Percentiles rank a stretch among this genome's conserved stretches.
Conservation (phyloP, 768 basidiomycete species). For the Dictyophora rubrovolvata region DNA sequence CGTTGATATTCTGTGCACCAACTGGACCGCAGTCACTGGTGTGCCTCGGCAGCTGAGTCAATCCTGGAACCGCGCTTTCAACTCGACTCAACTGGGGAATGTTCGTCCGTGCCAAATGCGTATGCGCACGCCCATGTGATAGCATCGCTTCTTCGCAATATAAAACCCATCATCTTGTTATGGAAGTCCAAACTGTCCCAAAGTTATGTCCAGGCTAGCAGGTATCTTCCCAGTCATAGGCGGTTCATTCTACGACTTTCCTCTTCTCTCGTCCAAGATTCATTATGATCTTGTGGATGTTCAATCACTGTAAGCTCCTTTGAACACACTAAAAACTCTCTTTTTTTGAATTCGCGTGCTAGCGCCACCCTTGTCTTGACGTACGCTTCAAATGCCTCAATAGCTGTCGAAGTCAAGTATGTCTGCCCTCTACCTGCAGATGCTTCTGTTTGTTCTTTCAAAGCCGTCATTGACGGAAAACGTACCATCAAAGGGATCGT, state of each 20-base stretch:
- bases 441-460: slow-evolving; percentile 45
- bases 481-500: slow-evolving; percentile 33
- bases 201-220: not conserved
- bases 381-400: slow-evolving; percentile 7
- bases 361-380: slow-evolving; percentile 7
- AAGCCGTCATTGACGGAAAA: slow-evolving; percentile 35
- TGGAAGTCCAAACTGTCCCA: not conserved
- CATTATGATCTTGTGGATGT: slow-evolving; percentile 5
- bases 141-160: not conserved
- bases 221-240: not conserved
- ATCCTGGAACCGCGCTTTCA: too few species aligned
- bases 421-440: slow-evolving; percentile 48
- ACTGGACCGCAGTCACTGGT: too few species aligned
- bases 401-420: slow-evolving; percentile 26
- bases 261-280: not conserved
- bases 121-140: too few species aligned
- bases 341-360: not conserved
- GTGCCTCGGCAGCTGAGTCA: too few species aligned
- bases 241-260: not conserved
- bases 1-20: not conserved
- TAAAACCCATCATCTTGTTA: not conserved
- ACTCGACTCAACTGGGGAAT: too few species aligned
- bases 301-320: slow-evolving; percentile 1
- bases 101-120: too few species aligned
- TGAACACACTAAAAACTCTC: not conserved